phyloP scores from a whole-genome alignment of 1,139 yeast species.

The Magnusiomyces sp. region DNA sequence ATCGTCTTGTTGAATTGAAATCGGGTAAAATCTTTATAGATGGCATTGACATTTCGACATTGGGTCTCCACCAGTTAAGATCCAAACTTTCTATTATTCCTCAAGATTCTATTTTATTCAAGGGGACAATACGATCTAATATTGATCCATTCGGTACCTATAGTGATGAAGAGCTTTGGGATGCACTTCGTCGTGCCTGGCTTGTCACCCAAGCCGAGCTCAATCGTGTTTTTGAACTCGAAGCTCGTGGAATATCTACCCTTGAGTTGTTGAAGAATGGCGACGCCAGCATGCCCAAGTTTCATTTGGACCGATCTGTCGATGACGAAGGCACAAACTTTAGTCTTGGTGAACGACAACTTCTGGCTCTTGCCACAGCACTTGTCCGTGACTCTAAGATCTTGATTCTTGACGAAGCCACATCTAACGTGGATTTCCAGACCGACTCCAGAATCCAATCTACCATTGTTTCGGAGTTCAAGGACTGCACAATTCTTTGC shows the following conservation, averaged over 20 bases:
- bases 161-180: conserved; percentile 48
- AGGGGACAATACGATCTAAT: conserved; percentile 56
- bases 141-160: conserved; percentile 56
- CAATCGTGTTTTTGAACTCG: conserved; percentile 23
- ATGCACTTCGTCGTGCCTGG: conserved; percentile 54
- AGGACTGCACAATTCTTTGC: conserved; percentile 60
- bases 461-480: conserved; percentile 54
- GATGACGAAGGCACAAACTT: conserved; percentile 70
- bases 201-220: conserved; percentile 40
- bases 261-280: conserved; percentile 10
- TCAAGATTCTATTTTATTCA: conserved; percentile 69
- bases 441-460: conserved; percentile 65
- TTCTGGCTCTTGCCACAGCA: conserved; percentile 69
- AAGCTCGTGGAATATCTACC: conserved; percentile 14
- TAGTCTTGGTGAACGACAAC: conserved; percentile 70
- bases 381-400: conserved; percentile 61
- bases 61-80: conserved; percentile 53
- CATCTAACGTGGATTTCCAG: conserved; percentile 73
- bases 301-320: conserved; percentile 56
- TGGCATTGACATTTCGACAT: conserved; percentile 46
- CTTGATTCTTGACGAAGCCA: conserved; percentile 71
- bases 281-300: conserved; percentile 37
- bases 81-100: conserved; percentile 63
- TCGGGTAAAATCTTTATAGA: conserved; percentile 49
- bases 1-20: conserved; percentile 50